These are phyloP conservation scores for Boletus reticuloceps DNA, from an alignment of 768 basidiomycete species.

Conservation along the genomic window DNA sequence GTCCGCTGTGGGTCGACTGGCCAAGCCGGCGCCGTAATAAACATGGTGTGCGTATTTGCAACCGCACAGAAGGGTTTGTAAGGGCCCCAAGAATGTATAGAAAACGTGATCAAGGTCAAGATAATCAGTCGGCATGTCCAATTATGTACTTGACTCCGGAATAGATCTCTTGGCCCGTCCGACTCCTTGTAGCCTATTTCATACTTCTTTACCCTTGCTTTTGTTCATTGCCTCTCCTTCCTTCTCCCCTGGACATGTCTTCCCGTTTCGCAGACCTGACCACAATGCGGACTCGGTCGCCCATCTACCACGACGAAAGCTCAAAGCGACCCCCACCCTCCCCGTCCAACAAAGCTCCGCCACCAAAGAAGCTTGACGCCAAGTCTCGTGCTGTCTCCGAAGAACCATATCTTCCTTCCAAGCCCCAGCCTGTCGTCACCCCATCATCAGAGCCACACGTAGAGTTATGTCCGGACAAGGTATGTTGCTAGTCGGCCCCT, in stretches of 20 bases:
- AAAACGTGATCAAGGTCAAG: constrained; percentile 23
- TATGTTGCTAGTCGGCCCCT: constrained; percentile 11
- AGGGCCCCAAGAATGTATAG: constrained; percentile 9
- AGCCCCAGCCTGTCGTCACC: constrained; percentile 1
- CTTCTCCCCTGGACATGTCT: constrained; percentile 18
- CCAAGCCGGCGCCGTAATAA: constrained; percentile 3
- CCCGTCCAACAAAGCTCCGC: constrained; percentile 31
- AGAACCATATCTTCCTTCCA: constrained; percentile 17
- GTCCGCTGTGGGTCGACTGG: constrained; percentile 29
- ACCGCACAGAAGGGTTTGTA: too few species aligned
- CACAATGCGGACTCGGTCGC: constrained; percentile 29
- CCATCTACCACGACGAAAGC: constrained; percentile 27
- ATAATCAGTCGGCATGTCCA: constrained; percentile 31
- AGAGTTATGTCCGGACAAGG: constrained; percentile 28
- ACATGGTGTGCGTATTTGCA: constrained; percentile 26
- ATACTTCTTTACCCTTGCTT: constrained; percentile 11
- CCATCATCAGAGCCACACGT: constrained; percentile 12
- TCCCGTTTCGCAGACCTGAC: constrained; percentile 29
- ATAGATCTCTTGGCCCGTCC: constrained; percentile 20
- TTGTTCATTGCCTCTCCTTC: constrained; percentile 1
- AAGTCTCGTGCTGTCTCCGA: constrained; percentile 32
- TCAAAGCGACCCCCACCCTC: constrained; percentile 32
- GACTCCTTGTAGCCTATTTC: constrained; percentile 28
- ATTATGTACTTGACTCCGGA: constrained; percentile 29
- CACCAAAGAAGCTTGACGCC: constrained; percentile 30